Evolutionary conservation across 2,329 filamentous ascomycete genomes (phyloP), one percentile per base, ranked within the genome.

Genomic region (Colletotrichum kahawae): DNA sequence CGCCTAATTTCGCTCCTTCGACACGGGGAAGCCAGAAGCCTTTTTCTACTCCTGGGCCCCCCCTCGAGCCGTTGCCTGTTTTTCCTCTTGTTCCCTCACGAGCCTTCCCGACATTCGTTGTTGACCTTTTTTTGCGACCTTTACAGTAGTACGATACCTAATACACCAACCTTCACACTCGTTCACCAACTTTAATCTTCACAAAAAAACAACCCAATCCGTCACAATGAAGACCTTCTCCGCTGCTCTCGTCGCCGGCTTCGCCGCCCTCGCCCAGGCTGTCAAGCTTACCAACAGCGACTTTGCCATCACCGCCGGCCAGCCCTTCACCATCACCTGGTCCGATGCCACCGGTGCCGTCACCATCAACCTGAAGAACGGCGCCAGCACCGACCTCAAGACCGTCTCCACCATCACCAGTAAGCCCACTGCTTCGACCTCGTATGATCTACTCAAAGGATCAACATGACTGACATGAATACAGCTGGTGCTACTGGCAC

Each of bases 261-360:
- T 83, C 67, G 79, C 79, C 62, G 81, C 80, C 67, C 74, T 83
- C 67, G 82, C 79, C 67, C 78, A 77, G 75, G 82, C 83, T 77
- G 79, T 82, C 54, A 10, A 74, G 29, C 79, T 85, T 73, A 84
- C 83, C 79, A 85, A 84, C 80, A 80, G 71, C 76, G 79, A 82
- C 77, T 85, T 78, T 77, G 74, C 79, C 43, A 77, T 88, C 70
- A 57, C 76, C 56, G 82, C 83, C 71, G 86, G 85, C 76, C 34
- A 81, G 79, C 79, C 86, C 67, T 88, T 88, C 80, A 83, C 81
- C 70, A 81, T 89, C 74, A 87, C 80, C 67, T 89, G 87, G 87
- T 38, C 75, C 65, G 82, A 82, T 33, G 84, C 83, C 38, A 67
- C 76, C 5, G 86, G 86, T 51, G 81, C 85, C 14, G 87, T 88